phyloP scores from a whole-genome alignment of 179 eudicot genomes.

The Amaranthus tricolor region DNA sequence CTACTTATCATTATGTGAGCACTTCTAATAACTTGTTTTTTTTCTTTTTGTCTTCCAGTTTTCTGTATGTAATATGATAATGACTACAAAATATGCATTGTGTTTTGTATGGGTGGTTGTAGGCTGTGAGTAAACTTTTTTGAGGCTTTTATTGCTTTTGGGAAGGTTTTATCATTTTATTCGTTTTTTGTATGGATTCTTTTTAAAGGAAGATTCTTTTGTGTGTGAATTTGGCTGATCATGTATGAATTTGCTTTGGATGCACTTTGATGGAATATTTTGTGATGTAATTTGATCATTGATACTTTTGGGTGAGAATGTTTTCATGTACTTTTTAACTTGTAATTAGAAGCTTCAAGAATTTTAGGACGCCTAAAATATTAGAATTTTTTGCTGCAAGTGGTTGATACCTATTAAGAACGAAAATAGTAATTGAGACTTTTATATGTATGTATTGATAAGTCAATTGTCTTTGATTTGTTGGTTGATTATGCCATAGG shows the following conservation, averaged over 20 bases:
- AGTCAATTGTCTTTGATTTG: background rate
- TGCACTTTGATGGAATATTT: background rate
- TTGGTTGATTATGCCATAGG: no score
- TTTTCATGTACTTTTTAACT: background rate
- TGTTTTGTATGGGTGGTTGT: constrained; percentile 89
- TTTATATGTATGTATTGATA: background rate
- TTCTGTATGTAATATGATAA: background rate
- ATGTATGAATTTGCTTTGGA: background rate
- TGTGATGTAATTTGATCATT: background rate
- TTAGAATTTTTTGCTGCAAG: background rate
- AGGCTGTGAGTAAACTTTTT: constrained; percentile 55
- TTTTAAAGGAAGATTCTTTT: background rate
- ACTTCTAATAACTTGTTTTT: background rate
- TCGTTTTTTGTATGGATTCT: background rate
- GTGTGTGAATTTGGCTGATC: background rate
- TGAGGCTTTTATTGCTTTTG: constrained; percentile 1
- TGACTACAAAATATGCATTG: constrained; percentile 3
- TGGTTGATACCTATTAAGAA: background rate
- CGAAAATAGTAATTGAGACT: background rate
- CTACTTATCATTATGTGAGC: constrained; percentile 80
- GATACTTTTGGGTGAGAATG: background rate
- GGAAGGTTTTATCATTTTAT: background rate
- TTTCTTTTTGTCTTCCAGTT: background rate
- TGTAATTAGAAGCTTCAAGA: background rate
- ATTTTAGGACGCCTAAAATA: no score